A percentile compares a stretch with the other conserved stretches of the same genome.
These are phyloP conservation scores for Cutaneotrichosporon sp. DNA, from an alignment of 1,284 basidiomycete species.

Conservation along the genomic window DNA sequence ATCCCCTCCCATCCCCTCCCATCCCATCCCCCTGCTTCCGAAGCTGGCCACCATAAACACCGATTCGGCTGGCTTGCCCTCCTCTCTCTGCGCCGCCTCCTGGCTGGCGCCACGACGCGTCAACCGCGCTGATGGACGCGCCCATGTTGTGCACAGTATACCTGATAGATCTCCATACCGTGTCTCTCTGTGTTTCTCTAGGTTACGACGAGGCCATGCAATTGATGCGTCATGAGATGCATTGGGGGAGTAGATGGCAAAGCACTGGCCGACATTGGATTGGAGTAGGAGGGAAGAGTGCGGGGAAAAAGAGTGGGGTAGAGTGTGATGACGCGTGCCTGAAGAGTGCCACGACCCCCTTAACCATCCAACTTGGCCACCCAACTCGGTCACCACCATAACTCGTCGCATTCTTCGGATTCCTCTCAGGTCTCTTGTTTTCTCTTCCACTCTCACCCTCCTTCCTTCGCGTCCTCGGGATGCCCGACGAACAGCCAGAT, in stretches of 20 bases:
- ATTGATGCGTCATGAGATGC: neutral
- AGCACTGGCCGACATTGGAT: neutral
- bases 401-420: neutral
- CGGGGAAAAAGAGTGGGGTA: neutral
- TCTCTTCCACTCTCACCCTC: neutral
- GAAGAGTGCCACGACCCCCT: neutral
- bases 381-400: neutral
- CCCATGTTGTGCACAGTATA: conserved; percentile 6
- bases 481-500: conserved; percentile 10
- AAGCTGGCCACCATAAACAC: conserved; percentile 4
- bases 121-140: neutral
- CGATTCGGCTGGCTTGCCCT: neutral
- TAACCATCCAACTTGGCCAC: neutral
- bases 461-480: conserved; percentile 3
- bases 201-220: conserved; percentile 7
- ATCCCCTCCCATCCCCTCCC: neutral
- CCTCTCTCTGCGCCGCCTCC: neutral
- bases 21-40: neutral
- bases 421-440: neutral
- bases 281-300: neutral
- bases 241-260: neutral
- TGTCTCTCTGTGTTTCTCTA: conserved; percentile 1
- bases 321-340: conserved; percentile 1
- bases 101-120: conserved; percentile 2
- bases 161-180: conserved; percentile 9